A percentile compares a stretch with the other conserved stretches of the same genome.
Conservation (phyloP, 2,329 filamentous ascomycete genomes). For the Colletotrichum limetticola region DNA sequence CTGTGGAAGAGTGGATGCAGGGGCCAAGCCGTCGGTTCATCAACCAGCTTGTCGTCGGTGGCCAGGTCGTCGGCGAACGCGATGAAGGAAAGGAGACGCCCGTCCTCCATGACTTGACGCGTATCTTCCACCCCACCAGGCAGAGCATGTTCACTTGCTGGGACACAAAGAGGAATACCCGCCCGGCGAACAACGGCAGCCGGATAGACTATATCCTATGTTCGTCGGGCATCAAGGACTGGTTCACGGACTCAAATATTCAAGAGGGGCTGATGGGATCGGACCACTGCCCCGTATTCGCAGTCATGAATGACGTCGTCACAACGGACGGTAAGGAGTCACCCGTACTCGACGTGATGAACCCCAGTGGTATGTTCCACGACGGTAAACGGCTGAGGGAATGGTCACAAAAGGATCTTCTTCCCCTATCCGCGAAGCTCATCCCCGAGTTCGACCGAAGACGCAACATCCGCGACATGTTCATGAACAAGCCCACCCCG, state of each 20-base stretch:
- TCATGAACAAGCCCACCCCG: constrained; percentile 66
- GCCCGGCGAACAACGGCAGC: constrained; percentile 93
- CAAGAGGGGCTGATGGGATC: constrained; percentile 95
- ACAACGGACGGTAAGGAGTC: constrained; percentile 57
- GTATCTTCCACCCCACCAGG: constrained; percentile 82
- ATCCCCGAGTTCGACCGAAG: constrained; percentile 90
- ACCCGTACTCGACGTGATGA: constrained; percentile 79
- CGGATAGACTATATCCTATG: constrained; percentile 95
- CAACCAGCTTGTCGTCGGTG: constrained; percentile 84
- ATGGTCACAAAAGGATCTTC: constrained; percentile 73
- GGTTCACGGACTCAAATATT: constrained; percentile 85
- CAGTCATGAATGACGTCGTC: constrained; percentile 74
- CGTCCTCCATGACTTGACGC: constrained; percentile 85
- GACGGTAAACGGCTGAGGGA: constrained; percentile 73
- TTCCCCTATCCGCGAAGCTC: constrained; percentile 82
- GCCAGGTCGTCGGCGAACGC: constrained; percentile 72
- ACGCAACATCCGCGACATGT: constrained; percentile 93
- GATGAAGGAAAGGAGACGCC: constrained; percentile 77
- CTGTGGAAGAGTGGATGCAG: constrained; percentile 77
- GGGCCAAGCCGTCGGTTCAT: constrained; percentile 80
- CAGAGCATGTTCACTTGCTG: constrained; percentile 97
- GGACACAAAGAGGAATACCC: constrained; percentile 94
- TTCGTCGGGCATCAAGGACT: constrained; percentile 79
- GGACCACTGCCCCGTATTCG: constrained; percentile 95
- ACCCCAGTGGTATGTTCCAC: constrained; percentile 77